Conservation (phyloP, 768 basidiomycete genomes). For the Amanita thiersii region DNA sequence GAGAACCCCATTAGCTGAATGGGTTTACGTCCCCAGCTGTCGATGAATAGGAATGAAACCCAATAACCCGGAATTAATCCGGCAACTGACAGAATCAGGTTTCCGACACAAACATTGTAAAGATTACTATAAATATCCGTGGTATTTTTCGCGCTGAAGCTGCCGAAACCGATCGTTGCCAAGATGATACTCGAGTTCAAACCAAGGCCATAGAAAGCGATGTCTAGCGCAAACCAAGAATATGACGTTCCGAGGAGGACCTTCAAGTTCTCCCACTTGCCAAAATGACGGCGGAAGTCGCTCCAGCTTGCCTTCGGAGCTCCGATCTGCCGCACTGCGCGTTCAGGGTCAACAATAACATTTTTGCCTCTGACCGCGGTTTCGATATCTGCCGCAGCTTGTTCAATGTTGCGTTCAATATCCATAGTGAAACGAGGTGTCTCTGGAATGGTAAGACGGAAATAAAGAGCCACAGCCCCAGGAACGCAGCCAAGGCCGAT, state of each 20-base stretch:
- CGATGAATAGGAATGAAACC: conserved; percentile 57
- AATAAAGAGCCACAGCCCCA: conserved; percentile 75
- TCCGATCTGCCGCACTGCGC: conserved; percentile 48
- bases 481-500: conserved; percentile 87
- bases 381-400: conserved; percentile 68
- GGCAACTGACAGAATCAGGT: conserved; percentile 66
- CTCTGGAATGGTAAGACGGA: conserved; percentile 89
- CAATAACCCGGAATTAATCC: conserved; percentile 84
- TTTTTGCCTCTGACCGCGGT: conserved; percentile 48
- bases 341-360: conserved; percentile 44
- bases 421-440: conserved; percentile 92
- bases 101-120: conserved; percentile 62
- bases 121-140: conserved; percentile 47
- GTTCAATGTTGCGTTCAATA: conserved; percentile 75
- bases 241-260: conserved; percentile 70
- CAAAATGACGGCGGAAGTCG: conserved; percentile 66
- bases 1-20: conserved; percentile 76
- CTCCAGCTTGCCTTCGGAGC: conserved; percentile 60
- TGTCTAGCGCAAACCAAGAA: conserved; percentile 87
- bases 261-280: conserved; percentile 72
- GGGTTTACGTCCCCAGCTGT: conserved; percentile 74
- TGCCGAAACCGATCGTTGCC: conserved; percentile 66
- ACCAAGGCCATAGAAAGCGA: conserved; percentile 86
- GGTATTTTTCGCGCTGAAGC: conserved; percentile 23
- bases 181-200: conserved; percentile 78